Conservation (phyloP, 2,329 filamentous ascomycete genomes). For the Spiromastix sp. region DNA sequence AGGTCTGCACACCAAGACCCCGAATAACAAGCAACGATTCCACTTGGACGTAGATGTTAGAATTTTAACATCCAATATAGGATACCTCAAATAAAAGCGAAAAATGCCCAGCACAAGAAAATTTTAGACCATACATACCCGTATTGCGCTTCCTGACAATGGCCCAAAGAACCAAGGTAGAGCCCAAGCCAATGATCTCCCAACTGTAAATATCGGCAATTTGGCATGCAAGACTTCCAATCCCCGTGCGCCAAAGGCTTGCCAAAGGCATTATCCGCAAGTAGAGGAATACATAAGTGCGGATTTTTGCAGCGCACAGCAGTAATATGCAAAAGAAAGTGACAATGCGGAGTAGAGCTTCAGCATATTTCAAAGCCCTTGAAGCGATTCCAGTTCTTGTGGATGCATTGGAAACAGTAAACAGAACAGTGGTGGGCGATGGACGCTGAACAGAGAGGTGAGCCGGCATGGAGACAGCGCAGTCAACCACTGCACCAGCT, state of each 20-base stretch:
- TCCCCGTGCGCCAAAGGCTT: slow-evolving; percentile 22
- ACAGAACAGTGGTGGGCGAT: slow-evolving; percentile 82
- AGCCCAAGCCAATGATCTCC: slow-evolving; percentile 30
- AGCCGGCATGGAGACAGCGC: slow-evolving; percentile 49
- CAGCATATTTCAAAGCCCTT: slow-evolving; percentile 32
- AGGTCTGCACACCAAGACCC: slow-evolving; percentile 83
- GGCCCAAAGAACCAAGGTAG: slow-evolving; percentile 31
- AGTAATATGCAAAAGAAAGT: slow-evolving; percentile 33
- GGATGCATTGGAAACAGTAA: slow-evolving; percentile 77
- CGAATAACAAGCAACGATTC: slow-evolving; percentile 84
- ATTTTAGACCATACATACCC: slow-evolving; percentile 26
- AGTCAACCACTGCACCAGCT: neutral
- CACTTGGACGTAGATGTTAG: slow-evolving; percentile 40
- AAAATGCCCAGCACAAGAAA: neutral
- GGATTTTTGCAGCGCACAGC: slow-evolving; percentile 24
- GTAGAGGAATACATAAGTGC: slow-evolving; percentile 17
- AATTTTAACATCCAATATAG: slow-evolving; percentile 37
- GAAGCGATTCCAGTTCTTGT: slow-evolving; percentile 36
- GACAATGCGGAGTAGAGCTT: slow-evolving; percentile 35
- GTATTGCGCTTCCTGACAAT: slow-evolving; percentile 41
- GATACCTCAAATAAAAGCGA: slow-evolving; percentile 21
- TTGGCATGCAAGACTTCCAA: slow-evolving; percentile 23
- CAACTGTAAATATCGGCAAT: slow-evolving; percentile 32
- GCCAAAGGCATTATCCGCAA: slow-evolving; percentile 21
- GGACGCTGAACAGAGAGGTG: slow-evolving; percentile 40